Conservation (phyloP, 2,329 filamentous ascomycete species). For the Bipolaris victoriae region DNA sequence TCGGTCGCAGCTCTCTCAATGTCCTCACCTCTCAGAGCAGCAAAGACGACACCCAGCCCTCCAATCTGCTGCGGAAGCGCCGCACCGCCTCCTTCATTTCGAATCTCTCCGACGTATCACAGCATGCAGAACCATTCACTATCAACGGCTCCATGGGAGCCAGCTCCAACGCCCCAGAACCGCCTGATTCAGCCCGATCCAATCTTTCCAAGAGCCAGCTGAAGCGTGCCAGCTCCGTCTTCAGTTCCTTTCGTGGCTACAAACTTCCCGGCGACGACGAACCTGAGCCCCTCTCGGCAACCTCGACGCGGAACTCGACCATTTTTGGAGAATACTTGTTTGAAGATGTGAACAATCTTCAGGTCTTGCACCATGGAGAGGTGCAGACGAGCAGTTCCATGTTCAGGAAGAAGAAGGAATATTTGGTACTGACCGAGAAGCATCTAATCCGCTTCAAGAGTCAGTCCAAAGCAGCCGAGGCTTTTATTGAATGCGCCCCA, state of each 20-base stretch:
- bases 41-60: slow-evolving; percentile 45
- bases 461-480: slow-evolving; percentile 68
- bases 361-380: slow-evolving; percentile 70
- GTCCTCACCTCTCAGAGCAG: slow-evolving; percentile 36
- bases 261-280: slow-evolving; percentile 61
- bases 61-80: slow-evolving; percentile 47
- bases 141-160: slow-evolving; percentile 18
- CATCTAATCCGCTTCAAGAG: slow-evolving; percentile 73
- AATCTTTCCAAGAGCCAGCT: slow-evolving; percentile 29
- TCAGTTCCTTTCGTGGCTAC: slow-evolving; percentile 63
- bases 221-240: slow-evolving; percentile 56
- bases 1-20: slow-evolving; percentile 41
- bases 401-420: slow-evolving; percentile 75
- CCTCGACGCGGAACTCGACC: slow-evolving; percentile 57
- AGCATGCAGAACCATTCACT: slow-evolving; percentile 29
- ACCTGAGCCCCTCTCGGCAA: slow-evolving; percentile 52
- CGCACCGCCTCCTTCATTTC: slow-evolving; percentile 47
- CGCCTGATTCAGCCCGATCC: slow-evolving; percentile 20
- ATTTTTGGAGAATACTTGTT: slow-evolving; percentile 46
- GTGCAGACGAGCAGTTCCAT: slow-evolving; percentile 72
- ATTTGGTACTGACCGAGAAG: slow-evolving; percentile 72
- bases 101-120: slow-evolving; percentile 37
- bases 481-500: slow-evolving; percentile 56
- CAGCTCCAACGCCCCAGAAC: slow-evolving; percentile 16
- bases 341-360: slow-evolving; percentile 44